Base-by-base conservation (phyloP, 83 land plant species). In the Diphasiastrum complanatum region DNA sequence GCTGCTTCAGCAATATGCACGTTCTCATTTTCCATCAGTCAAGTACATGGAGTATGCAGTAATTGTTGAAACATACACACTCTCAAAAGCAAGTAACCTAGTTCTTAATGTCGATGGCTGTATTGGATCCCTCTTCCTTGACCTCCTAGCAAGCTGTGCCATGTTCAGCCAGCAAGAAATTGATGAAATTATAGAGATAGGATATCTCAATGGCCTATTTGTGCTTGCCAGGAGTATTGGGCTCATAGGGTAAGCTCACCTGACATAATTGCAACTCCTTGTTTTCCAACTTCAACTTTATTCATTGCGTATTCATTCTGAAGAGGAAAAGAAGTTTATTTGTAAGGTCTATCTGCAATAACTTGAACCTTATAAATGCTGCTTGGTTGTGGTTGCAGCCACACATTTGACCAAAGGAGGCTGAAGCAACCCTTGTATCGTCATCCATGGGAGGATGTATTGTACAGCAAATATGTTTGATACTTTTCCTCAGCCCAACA, bases 401-500 rank as follows among this genome's bases (percentile, higher is more conserved):
- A 92, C 60, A 92, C 96, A 10, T 92, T 92, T 40, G 97, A 92
- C 65, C 97, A 92, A 72, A 87, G 88, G 79, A 84, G 97, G 53
- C 64, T 92, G 82, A 92, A 92, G 74, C 97, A 92, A 72, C 97
- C 96, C 1, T 73, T 92, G 57, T 92, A 92, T 79, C 87, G 97
- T n/a, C 97, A 92, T 68, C 97, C 96, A 67, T 88, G 97, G 97
- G 97, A 92, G 63, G 97, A 92, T 71, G 96, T 92, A 24, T 88
- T 92, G 25, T 92, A 92, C 75, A 91, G 92, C 49, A 91, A 82
- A 65, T 82, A 64, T n/a, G n/a, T n/a, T n/a, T n/a, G n/a, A n/a
- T n/a, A n/a, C n/a, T n/a, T n/a, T n/a, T n/a, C n/a, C n/a, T n/a
- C n/a, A n/a, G n/a, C n/a, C n/a, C n/a, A n/a, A n/a, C n/a, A n/a